Evolutionary conservation across 2,329 filamentous ascomycete genomes (phyloP), one percentile per base, ranked within the genome.

Genomic region (Talaromyces verruculosus): DNA sequence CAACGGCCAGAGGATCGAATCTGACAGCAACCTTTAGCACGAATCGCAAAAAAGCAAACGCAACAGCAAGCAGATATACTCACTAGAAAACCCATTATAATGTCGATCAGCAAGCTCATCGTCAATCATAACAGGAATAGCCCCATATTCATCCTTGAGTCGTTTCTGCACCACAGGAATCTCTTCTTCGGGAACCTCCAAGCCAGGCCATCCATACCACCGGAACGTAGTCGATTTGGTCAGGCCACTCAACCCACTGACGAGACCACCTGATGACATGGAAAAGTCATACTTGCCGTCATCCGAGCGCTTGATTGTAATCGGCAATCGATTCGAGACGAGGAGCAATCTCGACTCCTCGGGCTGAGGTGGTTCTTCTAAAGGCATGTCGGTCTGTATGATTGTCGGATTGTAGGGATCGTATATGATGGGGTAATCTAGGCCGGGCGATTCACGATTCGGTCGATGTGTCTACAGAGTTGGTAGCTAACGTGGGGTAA

Each of bases 31-130:
- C 1, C 10, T 2, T 57, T 37, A 57, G 53, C 3, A 17, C 6
- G 2, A 15, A 10, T 39, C n/a, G n/a, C 8, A 49, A 39, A 1
- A 25, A 22, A 25, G 11, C 19, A 22, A 25, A 43, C 6, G 17
- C 39, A 19, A 22, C 5, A 61, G 33, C 47, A 62, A 15, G 55
- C 5, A 53, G 30, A 5, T 33, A 22, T 13, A 43, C 90, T 78
- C 82, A 96, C 92, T 98, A 43, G 93, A 94, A 78, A 98, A 98
- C 58, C 95, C 95, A 76, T 99, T 99, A 84, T 99, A 98, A 80
- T 98, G 95, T 69, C 89, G 87, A 78, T 98, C 95, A 61, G 93
- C 93, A 68, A 98, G 86, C 71, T 98, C 93, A 73, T 97, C 92
- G 68, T 93, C 91, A 74, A 98, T 88, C 77, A 97, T 97, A 64